phyloP scores from a whole-genome alignment of 108 stramenopile genomes.

The Seminavis robusta region DNA sequence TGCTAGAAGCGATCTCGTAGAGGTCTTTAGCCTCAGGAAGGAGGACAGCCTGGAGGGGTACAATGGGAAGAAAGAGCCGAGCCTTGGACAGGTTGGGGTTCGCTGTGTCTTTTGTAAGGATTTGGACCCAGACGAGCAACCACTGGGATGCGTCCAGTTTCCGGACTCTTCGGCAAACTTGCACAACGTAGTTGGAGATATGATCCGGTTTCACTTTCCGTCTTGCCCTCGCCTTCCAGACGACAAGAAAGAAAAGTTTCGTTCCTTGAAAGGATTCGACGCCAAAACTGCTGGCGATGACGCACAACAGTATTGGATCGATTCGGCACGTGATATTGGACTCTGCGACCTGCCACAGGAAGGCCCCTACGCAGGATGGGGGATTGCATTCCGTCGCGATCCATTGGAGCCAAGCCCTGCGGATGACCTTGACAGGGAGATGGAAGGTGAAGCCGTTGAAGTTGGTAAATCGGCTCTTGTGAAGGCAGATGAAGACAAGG shows the following conservation, averaged over 20 bases:
- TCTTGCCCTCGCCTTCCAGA: conserved; percentile 64
- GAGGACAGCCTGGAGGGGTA: conserved; percentile 52
- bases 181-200: conserved; percentile 66
- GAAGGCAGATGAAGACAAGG: conserved; percentile 46
- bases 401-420: conserved; percentile 70
- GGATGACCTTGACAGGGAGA: conserved; percentile 62
- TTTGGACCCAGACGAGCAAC: conserved; percentile 31
- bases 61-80: conserved; percentile 44
- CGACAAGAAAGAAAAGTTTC: conserved; percentile 56
- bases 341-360: conserved; percentile 41
- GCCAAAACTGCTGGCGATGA: conserved; percentile 57
- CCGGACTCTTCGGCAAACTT: conserved; percentile 55
- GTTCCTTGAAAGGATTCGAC: conserved; percentile 59
- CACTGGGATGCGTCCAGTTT: conserved; percentile 52
- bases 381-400: conserved; percentile 59
- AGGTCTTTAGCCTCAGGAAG: conserved; percentile 64
- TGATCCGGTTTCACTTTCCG: conserved; percentile 73
- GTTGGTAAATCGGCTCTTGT: conserved; percentile 42
- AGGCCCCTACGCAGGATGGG: conserved; percentile 37
- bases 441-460: conserved; percentile 13
- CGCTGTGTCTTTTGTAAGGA: conserved; percentile 75
- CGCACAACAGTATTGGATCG: conserved; percentile 70
- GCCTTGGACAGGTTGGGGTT: conserved; percentile 71
- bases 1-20: conserved; percentile 69
- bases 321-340: conserved; percentile 71